Conservation (phyloP, 495 filamentous ascomycete genomes). For the Hypoxylon lienhwacheense region DNA sequence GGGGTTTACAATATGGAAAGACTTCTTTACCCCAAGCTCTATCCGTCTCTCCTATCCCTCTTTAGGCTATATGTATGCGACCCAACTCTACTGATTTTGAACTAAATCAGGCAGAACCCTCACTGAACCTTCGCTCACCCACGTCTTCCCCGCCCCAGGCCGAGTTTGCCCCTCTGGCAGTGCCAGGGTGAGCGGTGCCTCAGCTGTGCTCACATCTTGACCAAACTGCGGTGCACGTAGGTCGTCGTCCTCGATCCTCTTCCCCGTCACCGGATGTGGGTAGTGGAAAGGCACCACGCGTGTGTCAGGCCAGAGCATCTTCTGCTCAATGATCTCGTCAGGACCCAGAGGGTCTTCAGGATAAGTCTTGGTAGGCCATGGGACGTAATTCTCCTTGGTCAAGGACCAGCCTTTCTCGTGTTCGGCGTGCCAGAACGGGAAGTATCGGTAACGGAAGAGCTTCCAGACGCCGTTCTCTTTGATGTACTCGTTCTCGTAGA, state of each 20-base stretch:
- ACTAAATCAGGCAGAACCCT: slow-evolving; percentile 47
- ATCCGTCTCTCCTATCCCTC: slow-evolving; percentile 15
- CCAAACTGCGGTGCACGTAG: slow-evolving; percentile 53
- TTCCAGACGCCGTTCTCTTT: slow-evolving; percentile 60
- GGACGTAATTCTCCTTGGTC: slow-evolving; percentile 55
- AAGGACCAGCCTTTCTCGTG: slow-evolving; percentile 56
- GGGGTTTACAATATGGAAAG: slow-evolving; percentile 16
- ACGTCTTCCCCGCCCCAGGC: slow-evolving; percentile 41
- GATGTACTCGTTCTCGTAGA: slow-evolving; percentile 63
- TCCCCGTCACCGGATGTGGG: slow-evolving; percentile 56
- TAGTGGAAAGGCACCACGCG: slow-evolving; percentile 60
- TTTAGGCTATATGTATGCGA: slow-evolving; percentile 38
- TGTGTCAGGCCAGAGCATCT: slow-evolving; percentile 58
- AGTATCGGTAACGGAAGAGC: slow-evolving; percentile 57
- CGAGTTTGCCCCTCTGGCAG: slow-evolving; percentile 46
- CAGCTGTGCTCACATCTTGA: slow-evolving; percentile 40
- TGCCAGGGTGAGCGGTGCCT: slow-evolving; percentile 48
- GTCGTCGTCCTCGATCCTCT: slow-evolving; percentile 46
- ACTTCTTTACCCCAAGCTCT: slow-evolving; percentile 33
- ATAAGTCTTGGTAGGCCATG: slow-evolving; percentile 47
- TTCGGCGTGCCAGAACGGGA: slow-evolving; percentile 60
- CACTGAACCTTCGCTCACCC: slow-evolving; percentile 37
- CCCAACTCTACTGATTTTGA: slow-evolving; percentile 36
- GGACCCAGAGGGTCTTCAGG: slow-evolving; percentile 55
- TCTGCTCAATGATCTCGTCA: slow-evolving; percentile 57